A percentile compares a stretch with the other conserved stretches of the same genome.
Conservation (phyloP, 768 basidiomycete species). For the Galerina marginata region DNA sequence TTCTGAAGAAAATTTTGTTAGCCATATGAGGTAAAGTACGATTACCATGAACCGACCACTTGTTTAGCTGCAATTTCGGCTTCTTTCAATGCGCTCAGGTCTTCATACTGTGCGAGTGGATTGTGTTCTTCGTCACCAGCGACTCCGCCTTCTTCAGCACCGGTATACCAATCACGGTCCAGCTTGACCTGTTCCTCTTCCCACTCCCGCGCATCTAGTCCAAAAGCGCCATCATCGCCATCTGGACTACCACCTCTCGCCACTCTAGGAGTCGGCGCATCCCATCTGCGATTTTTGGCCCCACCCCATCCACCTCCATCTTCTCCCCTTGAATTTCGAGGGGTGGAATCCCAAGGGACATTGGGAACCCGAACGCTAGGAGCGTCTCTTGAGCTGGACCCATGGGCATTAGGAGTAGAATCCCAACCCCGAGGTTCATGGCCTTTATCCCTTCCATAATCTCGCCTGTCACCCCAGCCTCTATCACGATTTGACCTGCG, state of each 20-base stretch:
- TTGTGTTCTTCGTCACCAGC: constrained; percentile 93
- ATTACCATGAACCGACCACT: constrained; percentile 50
- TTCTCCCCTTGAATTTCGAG: constrained; percentile 63
- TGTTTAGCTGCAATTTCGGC: constrained; percentile 80
- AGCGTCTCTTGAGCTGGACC: constrained; percentile 53
- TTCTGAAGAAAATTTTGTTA: constrained; percentile 48
- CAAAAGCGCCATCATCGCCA: constrained; percentile 63
- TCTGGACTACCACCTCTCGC: constrained; percentile 73
- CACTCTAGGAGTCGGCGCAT: constrained; percentile 81
- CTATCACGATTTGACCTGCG: constrained; percentile 85
- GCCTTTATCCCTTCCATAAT: constrained; percentile 34
- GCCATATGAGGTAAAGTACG: background rate
- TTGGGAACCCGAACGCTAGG: constrained; percentile 92
- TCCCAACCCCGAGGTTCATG: constrained; percentile 50
- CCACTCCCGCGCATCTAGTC: constrained; percentile 88
- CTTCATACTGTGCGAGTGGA: constrained; percentile 92
- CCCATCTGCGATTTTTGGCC: constrained; percentile 67
- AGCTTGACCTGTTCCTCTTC: constrained; percentile 93
- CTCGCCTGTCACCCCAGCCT: constrained; percentile 51
- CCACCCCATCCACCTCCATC: constrained; percentile 63
- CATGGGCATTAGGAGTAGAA: constrained; percentile 64
- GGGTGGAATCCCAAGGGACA: constrained; percentile 94
- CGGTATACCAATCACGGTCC: constrained; percentile 96
- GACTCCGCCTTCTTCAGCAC: constrained; percentile 85
- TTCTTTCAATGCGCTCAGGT: constrained; percentile 69